A percentile compares a stretch with the other conserved stretches of the same genome.
Conservation (phyloP, 2,329 filamentous ascomycete genomes). For the Neoarthrinium moseri region DNA sequence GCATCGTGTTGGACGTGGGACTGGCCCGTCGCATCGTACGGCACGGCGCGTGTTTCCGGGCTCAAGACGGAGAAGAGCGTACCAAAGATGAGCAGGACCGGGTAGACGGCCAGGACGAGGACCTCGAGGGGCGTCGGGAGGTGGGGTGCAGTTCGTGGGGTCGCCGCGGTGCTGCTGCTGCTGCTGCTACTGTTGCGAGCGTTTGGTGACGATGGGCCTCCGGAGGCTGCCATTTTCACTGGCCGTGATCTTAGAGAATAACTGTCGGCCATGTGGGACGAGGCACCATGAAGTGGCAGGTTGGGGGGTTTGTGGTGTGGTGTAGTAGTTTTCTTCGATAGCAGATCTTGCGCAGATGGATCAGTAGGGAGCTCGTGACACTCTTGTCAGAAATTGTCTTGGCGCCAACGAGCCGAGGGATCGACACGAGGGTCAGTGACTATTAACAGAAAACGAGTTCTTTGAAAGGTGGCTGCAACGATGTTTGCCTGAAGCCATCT, state of each 20-base stretch:
- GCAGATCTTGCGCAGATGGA: too few species aligned
- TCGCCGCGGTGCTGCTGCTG: constrained; percentile 12
- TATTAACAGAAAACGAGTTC: too few species aligned
- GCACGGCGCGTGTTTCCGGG: constrained; percentile 62
- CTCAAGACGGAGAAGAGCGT: constrained; percentile 78
- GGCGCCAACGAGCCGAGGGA: too few species aligned
- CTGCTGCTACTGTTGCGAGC: constrained; percentile 10
- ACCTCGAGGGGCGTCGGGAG: constrained; percentile 70
- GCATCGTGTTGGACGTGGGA: constrained; percentile 59
- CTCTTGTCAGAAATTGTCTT: too few species aligned
- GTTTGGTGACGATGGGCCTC: constrained; percentile 14
- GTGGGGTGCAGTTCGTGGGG: constrained; percentile 52
- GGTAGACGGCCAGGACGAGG: constrained; percentile 68
- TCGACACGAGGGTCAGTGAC: too few species aligned
- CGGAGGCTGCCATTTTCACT: constrained; percentile 19
- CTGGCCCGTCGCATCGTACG: constrained; percentile 62
- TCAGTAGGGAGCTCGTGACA: too few species aligned
- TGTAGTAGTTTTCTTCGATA: too few species aligned
- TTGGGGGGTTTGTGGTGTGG: too few species aligned
- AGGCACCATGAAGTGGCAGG: too few species aligned
- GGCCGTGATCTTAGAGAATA: constrained; percentile 21
- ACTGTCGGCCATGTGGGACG: constrained; percentile 19
- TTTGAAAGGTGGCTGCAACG: too few species aligned
- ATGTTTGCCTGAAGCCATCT: too few species aligned
- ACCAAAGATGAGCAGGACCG: constrained; percentile 74